Percentiles rank a stretch among this genome's conserved stretches.
phyloP scores from a whole-genome alignment of 805 yeast genomes.

The Hanseniaspora lachancei region DNA sequence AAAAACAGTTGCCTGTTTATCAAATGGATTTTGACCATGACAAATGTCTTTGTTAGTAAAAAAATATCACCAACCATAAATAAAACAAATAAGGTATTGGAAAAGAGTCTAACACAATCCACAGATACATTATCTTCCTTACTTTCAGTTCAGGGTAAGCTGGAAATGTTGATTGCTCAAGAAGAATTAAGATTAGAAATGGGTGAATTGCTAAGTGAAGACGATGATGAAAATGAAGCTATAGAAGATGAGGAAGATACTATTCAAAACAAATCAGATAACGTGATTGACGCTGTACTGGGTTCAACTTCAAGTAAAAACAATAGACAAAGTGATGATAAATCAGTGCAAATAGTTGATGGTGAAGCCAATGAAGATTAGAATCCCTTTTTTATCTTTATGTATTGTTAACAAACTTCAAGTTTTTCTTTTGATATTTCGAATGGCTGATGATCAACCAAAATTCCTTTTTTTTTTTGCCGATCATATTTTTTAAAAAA shows the following conservation, averaged over 20 bases:
- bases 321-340: neutral
- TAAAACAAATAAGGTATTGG: conserved; percentile 32
- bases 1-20: conserved; percentile 46
- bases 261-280: conserved; percentile 30
- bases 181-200: conserved; percentile 50
- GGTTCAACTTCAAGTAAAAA: neutral
- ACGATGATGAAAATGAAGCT: conserved; percentile 21
- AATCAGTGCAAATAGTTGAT: conserved; percentile 3
- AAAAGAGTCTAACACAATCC: conserved; percentile 43
- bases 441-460: neutral
- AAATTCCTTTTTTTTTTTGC: too few species aligned
- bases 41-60: conserved; percentile 33
- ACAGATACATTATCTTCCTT: conserved; percentile 51
- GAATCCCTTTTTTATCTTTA: neutral
- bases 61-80: conserved; percentile 6
- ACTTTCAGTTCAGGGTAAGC: conserved; percentile 72
- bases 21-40: conserved; percentile 61
- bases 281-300: conserved; percentile 24
- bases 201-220: conserved; percentile 27
- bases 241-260: conserved; percentile 23
- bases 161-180: conserved; percentile 66
- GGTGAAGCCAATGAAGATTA: conserved; percentile 20
- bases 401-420: neutral
- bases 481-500: too few species aligned
- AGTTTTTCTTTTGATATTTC: neutral